Percentiles rank a stretch among this genome's conserved stretches.
These are phyloP conservation scores for Tetradesmus obliquus DNA, from an alignment of 139 green algal species.

Conservation along the genomic window DNA sequence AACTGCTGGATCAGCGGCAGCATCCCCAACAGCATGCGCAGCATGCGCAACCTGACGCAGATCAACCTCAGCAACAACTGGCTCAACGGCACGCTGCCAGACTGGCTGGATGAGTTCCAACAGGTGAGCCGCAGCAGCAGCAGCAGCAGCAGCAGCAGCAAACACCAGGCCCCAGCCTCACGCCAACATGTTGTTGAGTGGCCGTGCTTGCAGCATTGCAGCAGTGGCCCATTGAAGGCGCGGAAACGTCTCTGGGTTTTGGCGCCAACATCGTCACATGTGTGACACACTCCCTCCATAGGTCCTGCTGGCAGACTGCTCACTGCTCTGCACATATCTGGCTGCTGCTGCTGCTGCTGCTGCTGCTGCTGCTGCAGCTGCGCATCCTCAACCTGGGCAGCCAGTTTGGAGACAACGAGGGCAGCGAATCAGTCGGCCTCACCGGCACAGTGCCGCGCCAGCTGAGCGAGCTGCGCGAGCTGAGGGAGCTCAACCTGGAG, in stretches of 20 bases:
- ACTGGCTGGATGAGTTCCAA: background rate
- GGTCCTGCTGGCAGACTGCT: no score
- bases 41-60: slow-evolving; percentile 19
- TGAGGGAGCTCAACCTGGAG: slow-evolving; percentile 45
- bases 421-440: background rate
- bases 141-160: no score
- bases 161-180: no score
- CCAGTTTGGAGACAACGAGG: slow-evolving; percentile 21
- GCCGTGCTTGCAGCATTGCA: background rate
- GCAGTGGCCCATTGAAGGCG: background rate
- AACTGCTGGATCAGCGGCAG: slow-evolving; percentile 48
- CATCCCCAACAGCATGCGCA: slow-evolving; percentile 8
- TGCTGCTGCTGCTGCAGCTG: background rate
- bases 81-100: slow-evolving; percentile 46
- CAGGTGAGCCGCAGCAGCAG: background rate
- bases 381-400: slow-evolving; percentile 10
- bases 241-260: background rate
- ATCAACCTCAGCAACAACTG: slow-evolving; percentile 43
- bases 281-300: no score
- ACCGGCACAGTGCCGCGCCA: slow-evolving; percentile 25
- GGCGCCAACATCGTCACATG: no score
- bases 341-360: background rate
- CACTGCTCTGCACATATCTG: background rate
- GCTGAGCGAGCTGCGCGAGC: slow-evolving; percentile 3
- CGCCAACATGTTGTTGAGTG: no score